phyloP scores from a whole-genome alignment of 1,284 basidiomycete species.

The Leccinum fallax region DNA sequence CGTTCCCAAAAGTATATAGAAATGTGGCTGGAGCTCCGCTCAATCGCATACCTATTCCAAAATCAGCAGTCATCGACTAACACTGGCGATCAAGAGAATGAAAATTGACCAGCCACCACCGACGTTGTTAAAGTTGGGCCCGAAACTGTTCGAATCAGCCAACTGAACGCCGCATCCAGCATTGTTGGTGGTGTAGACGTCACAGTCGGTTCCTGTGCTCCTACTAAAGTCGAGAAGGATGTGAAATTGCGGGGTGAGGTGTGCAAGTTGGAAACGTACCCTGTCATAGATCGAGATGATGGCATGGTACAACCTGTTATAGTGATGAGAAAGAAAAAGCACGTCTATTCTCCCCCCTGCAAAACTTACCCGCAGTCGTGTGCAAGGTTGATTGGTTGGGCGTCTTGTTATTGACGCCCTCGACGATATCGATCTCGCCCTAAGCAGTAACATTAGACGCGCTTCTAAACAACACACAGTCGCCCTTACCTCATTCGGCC shows the following conservation, averaged over 20 bases:
- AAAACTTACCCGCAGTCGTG: constrained; percentile 41
- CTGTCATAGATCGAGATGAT: constrained; percentile 45
- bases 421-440: constrained; percentile 69
- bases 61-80: not conserved
- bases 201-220: constrained; percentile 49
- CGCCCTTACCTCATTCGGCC: constrained; percentile 17
- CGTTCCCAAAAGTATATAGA: constrained; percentile 33
- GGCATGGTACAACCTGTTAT: constrained; percentile 64
- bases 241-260: not conserved
- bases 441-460: constrained; percentile 6
- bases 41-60: constrained; percentile 28
- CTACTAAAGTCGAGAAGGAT: constrained; percentile 34
- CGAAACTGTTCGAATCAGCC: constrained; percentile 51
- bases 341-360: not conserved
- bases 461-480: not conserved
- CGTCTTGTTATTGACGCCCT: constrained; percentile 61
- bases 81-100: not conserved
- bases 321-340: not conserved
- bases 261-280: constrained; percentile 39
- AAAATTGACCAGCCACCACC: constrained; percentile 58
- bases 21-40: constrained; percentile 17
- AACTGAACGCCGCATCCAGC: constrained; percentile 64
- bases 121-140: constrained; percentile 58
- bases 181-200: constrained; percentile 56
- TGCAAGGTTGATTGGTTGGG: constrained; percentile 67